These are phyloP conservation scores for Geotrichum phurueaensis DNA, from an alignment of 1,139 yeast genomes.

Conservation along the genomic window DNA sequence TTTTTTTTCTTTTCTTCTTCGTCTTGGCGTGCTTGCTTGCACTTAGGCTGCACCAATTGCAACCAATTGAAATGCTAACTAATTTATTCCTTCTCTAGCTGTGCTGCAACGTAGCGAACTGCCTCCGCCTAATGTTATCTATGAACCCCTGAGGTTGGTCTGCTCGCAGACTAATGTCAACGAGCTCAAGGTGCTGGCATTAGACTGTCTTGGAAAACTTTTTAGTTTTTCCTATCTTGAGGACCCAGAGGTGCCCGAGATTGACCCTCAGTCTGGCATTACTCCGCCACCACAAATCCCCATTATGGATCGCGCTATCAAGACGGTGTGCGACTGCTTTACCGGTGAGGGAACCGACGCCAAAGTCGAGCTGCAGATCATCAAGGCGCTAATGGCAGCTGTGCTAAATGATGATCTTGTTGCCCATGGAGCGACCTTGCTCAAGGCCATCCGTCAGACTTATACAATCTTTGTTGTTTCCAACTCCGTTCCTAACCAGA, in stretches of 20 bases:
- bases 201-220: slow-evolving; percentile 62
- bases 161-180: slow-evolving; percentile 47
- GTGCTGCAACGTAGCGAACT: slow-evolving; percentile 26
- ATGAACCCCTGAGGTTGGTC: slow-evolving; percentile 58
- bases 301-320: slow-evolving; percentile 77
- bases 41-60: background rate
- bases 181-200: slow-evolving; percentile 50
- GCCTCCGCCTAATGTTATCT: slow-evolving; percentile 46
- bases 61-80: background rate
- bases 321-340: slow-evolving; percentile 77
- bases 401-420: slow-evolving; percentile 73
- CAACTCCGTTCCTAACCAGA: slow-evolving; percentile 74
- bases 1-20: background rate
- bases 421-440: slow-evolving; percentile 82
- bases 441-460: slow-evolving; percentile 87
- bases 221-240: slow-evolving; percentile 58
- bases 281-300: slow-evolving; percentile 52
- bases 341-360: slow-evolving; percentile 91
- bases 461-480: slow-evolving; percentile 88
- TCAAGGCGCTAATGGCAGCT: slow-evolving; percentile 85
- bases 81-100: slow-evolving; percentile 12
- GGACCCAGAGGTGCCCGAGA: slow-evolving; percentile 42
- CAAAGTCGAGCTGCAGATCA: slow-evolving; percentile 82
- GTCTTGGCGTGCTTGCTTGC: background rate
- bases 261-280: slow-evolving; percentile 36